Base-by-base conservation (phyloP, 2,329 filamentous ascomycete genomes). In the Sphaerostilbella broomeana region DNA sequence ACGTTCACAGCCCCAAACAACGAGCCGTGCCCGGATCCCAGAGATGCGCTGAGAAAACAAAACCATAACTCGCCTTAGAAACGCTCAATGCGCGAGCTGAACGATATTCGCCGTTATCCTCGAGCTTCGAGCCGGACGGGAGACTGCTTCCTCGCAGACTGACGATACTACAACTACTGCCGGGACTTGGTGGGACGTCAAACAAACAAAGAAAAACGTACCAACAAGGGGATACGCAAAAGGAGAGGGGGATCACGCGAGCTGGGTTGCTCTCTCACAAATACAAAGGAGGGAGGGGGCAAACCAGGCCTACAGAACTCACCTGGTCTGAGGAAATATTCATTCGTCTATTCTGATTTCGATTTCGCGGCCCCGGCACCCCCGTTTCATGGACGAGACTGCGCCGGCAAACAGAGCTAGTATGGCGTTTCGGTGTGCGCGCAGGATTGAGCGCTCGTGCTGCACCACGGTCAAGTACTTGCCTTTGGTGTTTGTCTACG, bases 401-500 rank as follows among this genome's bases (percentile, higher is more conserved):
- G 34, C 45, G 35, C 43, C 42, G 32, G 38, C 29, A 33, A 37
- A 40, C 34, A 30, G 26, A 15, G 38, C 40, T 28, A 42, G 35
- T 20, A 78, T 78, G 72, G 62, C 69, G 57, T 73, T 73, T 52
- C 71, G 75, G 54, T 84, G 77, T 69, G 81, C 77, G 34, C 73
- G 84, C 48, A 77, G 73, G 59, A 38, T 85, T 53, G 89, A 95
- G 71, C 83, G 88, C 35, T 81, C 77, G 56, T 95, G 88, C 70
- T 97, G 89, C 67, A 68, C 73, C 29, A 76, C 79, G 45, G 72
- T 84, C 38, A 85, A 79, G 18, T 95, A 88, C 61, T 86, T 94
- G 51, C 90, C 90, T n/a, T 72, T 97, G 13, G 69, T 69, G 19
- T 95, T 97, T 57, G 86, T 97, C 43, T 95, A 95, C 56, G 75